Conservation (phyloP, 2,329 filamentous ascomycete genomes). For the Coccinonectria pachysandricola region DNA sequence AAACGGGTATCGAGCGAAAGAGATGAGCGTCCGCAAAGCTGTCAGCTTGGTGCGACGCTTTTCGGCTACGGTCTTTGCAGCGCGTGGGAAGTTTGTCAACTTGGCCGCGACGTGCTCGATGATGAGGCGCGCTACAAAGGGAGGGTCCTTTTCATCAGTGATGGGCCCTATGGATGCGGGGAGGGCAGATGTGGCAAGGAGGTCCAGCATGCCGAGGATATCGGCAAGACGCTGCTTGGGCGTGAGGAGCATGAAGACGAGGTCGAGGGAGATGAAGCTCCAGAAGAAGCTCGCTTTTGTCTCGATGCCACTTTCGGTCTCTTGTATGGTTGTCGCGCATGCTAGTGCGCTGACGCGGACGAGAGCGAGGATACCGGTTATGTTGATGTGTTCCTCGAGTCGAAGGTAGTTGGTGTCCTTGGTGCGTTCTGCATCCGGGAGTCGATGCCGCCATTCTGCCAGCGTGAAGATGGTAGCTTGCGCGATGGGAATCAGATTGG, state of each 20-base stretch:
- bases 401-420: constrained; percentile 26
- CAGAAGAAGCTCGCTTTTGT: constrained; percentile 45
- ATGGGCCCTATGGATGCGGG: constrained; percentile 58
- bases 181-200: constrained; percentile 58
- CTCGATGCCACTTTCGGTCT: constrained; percentile 20
- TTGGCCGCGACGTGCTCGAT: constrained; percentile 55
- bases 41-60: constrained; percentile 35
- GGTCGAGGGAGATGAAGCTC: constrained; percentile 55
- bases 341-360: constrained; percentile 54
- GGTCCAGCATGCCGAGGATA: constrained; percentile 51
- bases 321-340: constrained; percentile 35
- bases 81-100: constrained; percentile 45
- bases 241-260: constrained; percentile 56
- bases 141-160: constrained; percentile 30
- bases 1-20: constrained; percentile 52
- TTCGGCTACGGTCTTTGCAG: constrained; percentile 25
- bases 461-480: constrained; percentile 51
- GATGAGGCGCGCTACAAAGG: constrained; percentile 34
- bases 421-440: constrained; percentile 37
- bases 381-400: constrained; percentile 48
- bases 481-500: constrained; percentile 43
- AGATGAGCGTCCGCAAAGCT: constrained; percentile 43
- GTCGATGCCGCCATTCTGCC: constrained; percentile 45
- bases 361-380: constrained; percentile 52
- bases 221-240: constrained; percentile 54